A percentile compares a stretch with the other conserved stretches of the same genome.
Evolutionary conservation across 148 eudicot genomes (phyloP).

Genomic region (Linanthus parryae): DNA sequence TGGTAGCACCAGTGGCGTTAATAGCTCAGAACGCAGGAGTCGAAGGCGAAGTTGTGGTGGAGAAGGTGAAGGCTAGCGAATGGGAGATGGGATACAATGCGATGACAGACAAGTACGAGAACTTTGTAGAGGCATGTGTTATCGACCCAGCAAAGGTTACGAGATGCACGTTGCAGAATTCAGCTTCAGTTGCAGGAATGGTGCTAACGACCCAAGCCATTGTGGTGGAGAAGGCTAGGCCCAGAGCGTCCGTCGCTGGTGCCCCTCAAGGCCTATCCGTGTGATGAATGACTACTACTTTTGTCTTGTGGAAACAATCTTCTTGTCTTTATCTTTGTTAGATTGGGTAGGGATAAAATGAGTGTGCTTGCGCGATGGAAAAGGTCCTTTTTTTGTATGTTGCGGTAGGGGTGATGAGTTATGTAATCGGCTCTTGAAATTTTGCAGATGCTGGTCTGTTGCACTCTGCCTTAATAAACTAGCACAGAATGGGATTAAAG

Average conservation of each 20-base stretch:
- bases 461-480: too few relatives aligned
- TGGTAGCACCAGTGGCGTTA: slow-evolving; percentile 72
- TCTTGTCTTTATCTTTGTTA: too few relatives aligned
- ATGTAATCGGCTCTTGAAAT: too few relatives aligned
- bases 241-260: slow-evolving; percentile 48
- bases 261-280: slow-evolving; percentile 51
- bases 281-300: slow-evolving; percentile 16
- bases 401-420: too few relatives aligned
- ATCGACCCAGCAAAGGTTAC: slow-evolving; percentile 98
- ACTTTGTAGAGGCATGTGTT: slow-evolving; percentile 76
- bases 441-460: too few relatives aligned
- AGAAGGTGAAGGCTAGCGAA: slow-evolving; percentile 67
- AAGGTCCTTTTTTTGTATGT: too few relatives aligned
- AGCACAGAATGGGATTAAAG: too few relatives aligned
- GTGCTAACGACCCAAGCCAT: slow-evolving; percentile 97
- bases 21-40: slow-evolving; percentile 95
- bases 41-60: slow-evolving; percentile 97
- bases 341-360: too few relatives aligned
- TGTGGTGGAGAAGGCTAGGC: slow-evolving; percentile 83
- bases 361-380: too few relatives aligned
- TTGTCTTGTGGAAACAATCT: too few relatives aligned
- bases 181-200: slow-evolving; percentile 98
- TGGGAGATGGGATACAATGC: slow-evolving; percentile 99
- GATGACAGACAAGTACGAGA: slow-evolving; percentile 80
- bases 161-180: slow-evolving; percentile 87